Conservation (phyloP, 164 flowering plant genomes). For the Magnolia kwangsiensis region DNA sequence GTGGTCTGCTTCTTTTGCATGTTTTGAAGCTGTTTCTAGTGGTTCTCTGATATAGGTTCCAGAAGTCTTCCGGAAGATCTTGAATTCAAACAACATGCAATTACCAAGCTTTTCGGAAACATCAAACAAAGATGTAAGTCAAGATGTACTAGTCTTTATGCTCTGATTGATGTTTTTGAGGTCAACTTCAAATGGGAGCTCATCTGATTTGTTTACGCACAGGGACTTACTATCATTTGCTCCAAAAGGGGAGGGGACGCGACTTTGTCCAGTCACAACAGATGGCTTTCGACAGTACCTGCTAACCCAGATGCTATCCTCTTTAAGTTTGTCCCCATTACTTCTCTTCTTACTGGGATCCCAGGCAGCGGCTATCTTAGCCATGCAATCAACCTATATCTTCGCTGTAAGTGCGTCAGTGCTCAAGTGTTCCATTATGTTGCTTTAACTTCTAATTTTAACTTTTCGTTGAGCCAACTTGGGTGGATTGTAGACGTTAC, state of each 20-base stretch:
- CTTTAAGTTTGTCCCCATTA: constrained; percentile 83
- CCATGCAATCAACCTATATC: constrained; percentile 88
- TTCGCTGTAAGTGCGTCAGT: constrained; percentile 65
- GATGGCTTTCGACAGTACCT: constrained; percentile 81
- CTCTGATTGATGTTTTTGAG: not conserved
- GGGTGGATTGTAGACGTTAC: not conserved
- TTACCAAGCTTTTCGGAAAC: constrained; percentile 63
- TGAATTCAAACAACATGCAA: constrained; percentile 66
- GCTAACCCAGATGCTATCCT: constrained; percentile 69
- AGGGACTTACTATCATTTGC: constrained; percentile 75
- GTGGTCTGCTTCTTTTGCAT: not conserved
- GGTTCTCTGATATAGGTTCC: constrained; percentile 54
- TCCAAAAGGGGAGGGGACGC: constrained; percentile 85
- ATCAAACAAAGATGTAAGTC: constrained; percentile 86
- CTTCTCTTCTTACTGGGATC: constrained; percentile 78
- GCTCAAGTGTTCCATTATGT: not conserved
- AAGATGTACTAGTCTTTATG: not conserved
- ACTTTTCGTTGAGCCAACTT: not conserved
- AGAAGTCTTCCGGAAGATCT: constrained; percentile 59
- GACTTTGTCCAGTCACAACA: constrained; percentile 49
- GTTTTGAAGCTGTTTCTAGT: not conserved
- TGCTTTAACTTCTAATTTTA: not conserved
- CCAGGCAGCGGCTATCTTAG: constrained; percentile 93
- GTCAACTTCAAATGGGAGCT: constrained; percentile 6
- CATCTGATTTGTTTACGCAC: constrained; percentile 15